Percentiles rank a stretch among this genome's conserved stretches.
Conservation (phyloP, 176 grass and related monocot genomes). For the Eragrostis curvula region DNA sequence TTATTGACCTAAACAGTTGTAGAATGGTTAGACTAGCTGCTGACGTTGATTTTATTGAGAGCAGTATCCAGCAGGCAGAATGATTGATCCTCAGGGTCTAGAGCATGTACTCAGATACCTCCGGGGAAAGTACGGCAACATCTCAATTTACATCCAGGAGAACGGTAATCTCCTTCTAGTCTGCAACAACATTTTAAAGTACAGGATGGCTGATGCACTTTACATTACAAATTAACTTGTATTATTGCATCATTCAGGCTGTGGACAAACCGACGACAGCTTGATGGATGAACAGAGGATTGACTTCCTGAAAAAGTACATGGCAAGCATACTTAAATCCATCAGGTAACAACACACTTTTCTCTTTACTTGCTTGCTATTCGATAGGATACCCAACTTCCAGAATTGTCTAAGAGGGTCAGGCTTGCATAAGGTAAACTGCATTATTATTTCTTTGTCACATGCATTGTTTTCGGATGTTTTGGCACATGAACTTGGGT, state of each 20-base stretch:
- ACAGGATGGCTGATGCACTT: background rate
- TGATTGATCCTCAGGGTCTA: slow-evolving; percentile 50
- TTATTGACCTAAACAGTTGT: background rate
- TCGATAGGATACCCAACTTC: background rate
- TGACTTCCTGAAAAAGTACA: slow-evolving; percentile 43
- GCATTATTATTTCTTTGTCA: background rate
- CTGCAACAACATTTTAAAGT: background rate
- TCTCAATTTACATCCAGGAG: slow-evolving; percentile 65
- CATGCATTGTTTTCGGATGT: slow-evolving; percentile 4
- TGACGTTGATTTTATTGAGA: slow-evolving; percentile 29
- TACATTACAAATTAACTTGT: background rate
- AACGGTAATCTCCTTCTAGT: slow-evolving; percentile 40
- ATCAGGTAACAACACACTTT: slow-evolving; percentile 41
- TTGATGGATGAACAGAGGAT: slow-evolving; percentile 44
- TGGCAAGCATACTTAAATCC: slow-evolving; percentile 49
- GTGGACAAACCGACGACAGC: slow-evolving; percentile 12
- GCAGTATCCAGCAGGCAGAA: background rate
- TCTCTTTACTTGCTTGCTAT: background rate
- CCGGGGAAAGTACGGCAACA: slow-evolving; percentile 49
- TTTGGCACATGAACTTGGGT: background rate
- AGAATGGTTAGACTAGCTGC: background rate
- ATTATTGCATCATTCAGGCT: slow-evolving; percentile 32
- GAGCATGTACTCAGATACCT: slow-evolving; percentile 50
- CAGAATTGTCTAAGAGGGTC: background rate
- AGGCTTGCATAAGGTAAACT: background rate